Percentiles rank a stretch among this genome's conserved stretches.
phyloP scores from a whole-genome alignment of 345 rosid species.

The Aquilaria sinensis region DNA sequence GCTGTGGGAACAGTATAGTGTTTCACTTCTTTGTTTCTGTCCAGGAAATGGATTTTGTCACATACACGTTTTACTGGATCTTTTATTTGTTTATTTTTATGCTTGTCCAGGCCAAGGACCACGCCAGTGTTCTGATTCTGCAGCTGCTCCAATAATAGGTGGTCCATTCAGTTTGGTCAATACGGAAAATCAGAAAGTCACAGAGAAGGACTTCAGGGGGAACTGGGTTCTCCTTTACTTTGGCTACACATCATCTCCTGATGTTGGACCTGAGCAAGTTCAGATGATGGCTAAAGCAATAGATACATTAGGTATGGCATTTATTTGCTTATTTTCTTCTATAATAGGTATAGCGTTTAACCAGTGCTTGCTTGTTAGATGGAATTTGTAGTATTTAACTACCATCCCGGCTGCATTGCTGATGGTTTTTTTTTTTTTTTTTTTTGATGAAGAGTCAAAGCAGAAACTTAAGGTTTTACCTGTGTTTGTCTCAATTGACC shows the following conservation, averaged over 20 bases:
- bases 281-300: constrained; percentile 56
- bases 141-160: constrained; percentile 62
- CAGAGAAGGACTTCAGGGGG: constrained; percentile 51
- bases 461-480: constrained; percentile 57
- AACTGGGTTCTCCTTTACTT: constrained; percentile 85
- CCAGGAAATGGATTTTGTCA: not conserved
- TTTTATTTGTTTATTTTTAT: constrained; percentile 6
- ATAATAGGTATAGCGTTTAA: not conserved
- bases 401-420: constrained; percentile 10
- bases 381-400: not conserved
- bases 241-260: constrained; percentile 92
- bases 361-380: not conserved
- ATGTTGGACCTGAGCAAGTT: constrained; percentile 81
- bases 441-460: constrained; percentile 41
- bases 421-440: constrained; percentile 19
- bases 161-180: constrained; percentile 70
- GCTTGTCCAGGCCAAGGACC: constrained; percentile 35
- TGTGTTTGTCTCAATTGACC: constrained; percentile 83
- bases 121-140: constrained; percentile 13
- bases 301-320: constrained; percentile 53
- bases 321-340: no score
- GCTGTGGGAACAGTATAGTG: no score
- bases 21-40: no score
- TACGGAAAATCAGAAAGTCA: constrained; percentile 45
- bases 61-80: not conserved